phyloP scores from a whole-genome alignment of 192 early-diverging fungal species.

The Coemansia sp. region DNA sequence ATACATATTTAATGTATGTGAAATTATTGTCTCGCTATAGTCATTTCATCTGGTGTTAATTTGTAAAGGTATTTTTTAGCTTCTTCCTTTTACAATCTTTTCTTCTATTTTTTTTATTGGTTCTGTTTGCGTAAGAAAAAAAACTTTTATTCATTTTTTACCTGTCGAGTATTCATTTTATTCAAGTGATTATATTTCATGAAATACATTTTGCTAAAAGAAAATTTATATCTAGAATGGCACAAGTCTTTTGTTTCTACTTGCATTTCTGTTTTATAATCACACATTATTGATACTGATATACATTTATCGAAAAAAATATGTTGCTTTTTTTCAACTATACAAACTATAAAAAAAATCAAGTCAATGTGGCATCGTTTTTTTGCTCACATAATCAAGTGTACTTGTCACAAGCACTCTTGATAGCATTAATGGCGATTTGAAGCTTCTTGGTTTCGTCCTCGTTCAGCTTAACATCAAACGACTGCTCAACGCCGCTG shows the following conservation, averaged over 20 bases:
- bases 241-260: neutral
- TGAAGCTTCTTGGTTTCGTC: slow-evolving; percentile 60
- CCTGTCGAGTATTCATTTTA: neutral
- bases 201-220: neutral
- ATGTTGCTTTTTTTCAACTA: neutral
- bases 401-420: slow-evolving; percentile 54
- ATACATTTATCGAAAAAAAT: neutral
- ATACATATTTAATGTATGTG: too few species aligned
- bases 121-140: neutral
- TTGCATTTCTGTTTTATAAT: neutral
- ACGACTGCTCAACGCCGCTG: slow-evolving; percentile 65
- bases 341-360: neutral
- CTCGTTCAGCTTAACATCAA: slow-evolving; percentile 62
- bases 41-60: too few species aligned
- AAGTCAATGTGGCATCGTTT: neutral
- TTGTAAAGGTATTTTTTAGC: neutral
- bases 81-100: neutral
- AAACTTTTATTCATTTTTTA: neutral
- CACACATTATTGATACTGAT: neutral
- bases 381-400: neutral
- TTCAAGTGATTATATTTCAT: neutral
- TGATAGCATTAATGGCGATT: slow-evolving; percentile 53
- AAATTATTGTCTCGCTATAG: too few species aligned
- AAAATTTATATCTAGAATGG: neutral
- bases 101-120: neutral